Evolutionary conservation across 116 monocot species (phyloP), one percentile per base, ranked within the genome.

Genomic region (Cymodocea nodosa): DNA sequence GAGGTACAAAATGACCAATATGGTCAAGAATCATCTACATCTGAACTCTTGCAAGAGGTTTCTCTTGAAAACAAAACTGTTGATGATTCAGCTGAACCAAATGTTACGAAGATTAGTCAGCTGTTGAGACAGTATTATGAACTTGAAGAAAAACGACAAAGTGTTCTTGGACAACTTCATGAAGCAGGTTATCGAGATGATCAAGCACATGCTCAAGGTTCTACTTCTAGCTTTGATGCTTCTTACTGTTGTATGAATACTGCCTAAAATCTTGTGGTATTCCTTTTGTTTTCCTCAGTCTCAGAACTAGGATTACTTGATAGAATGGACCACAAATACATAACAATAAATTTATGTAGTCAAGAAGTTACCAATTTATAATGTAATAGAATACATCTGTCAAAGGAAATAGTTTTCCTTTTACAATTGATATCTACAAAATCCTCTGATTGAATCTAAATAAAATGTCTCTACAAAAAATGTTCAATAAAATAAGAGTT

Each of bases 131-230:
- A 40, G 16, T 62, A 62, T 37, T 36, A 37, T 3, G 40, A 62
- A 18, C 62, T 62, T 62, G 18, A 39, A 36, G 36, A 62, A 17
- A 34, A 62, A 36, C 62, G 36, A 36, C 17, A 62, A 37, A 62
- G 37, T 37, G 39, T 62, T 18, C 36, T 62, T 0, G 37, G n/a
- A n/a, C 62, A 62, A 62, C 35, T 62, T 35, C n/a, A 36, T 36
- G 36, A 62, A 62, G n/a, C 35, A 60, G 16, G 17, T 18, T 62
- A 62, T 37, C 18, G n/a, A n/a, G 18, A 18, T 18, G n/a, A 62
- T 62, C 37, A 62, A 39, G 3, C n/a, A n/a, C n/a, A 5, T 8
- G 5, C 4, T 40, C 36, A 6, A 10, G 35, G 36, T 10, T 16
- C 18, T 18, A 14, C 40, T 35, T 37, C 37, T 57, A 5, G 24